These are phyloP conservation scores for Cocos nucifera DNA, from an alignment of 176 grass and related monocot genomes.

Conservation along the genomic window DNA sequence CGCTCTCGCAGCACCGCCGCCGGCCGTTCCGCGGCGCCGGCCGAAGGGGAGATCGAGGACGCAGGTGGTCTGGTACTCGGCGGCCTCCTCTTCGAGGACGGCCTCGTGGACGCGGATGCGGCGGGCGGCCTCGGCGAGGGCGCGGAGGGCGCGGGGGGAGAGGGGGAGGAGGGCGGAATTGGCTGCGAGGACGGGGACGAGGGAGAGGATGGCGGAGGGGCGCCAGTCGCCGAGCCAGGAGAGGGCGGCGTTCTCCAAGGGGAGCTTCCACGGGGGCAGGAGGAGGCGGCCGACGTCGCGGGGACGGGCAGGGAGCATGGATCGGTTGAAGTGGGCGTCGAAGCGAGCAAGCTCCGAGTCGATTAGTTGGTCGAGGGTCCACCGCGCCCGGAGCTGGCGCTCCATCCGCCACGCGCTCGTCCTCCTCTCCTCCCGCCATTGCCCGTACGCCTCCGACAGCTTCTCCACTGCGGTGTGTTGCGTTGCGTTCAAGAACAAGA, in stretches of 20 bases:
- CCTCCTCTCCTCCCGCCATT: too few relatives aligned
- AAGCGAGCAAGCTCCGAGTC: constrained; percentile 6
- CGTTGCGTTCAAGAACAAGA: too few relatives aligned
- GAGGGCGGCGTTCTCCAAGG: background rate
- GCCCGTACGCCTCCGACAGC: too few relatives aligned
- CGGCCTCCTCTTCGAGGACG: background rate
- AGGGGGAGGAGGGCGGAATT: background rate
- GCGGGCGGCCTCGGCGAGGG: constrained; percentile 1
- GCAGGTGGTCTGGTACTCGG: constrained; percentile 4
- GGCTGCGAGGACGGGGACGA: background rate
- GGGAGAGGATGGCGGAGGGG: constrained; percentile 5
- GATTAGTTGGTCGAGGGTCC: background rate
- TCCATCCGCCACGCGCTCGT: background rate
- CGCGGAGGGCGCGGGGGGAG: background rate
- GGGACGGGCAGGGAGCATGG: background rate
- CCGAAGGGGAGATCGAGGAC: background rate
- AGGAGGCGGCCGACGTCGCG: constrained; percentile 5
- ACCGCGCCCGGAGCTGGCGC: background rate
- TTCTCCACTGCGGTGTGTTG: too few relatives aligned
- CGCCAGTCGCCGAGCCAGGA: constrained; percentile 7
- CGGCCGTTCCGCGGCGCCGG: background rate
- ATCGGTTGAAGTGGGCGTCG: background rate
- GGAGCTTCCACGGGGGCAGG: background rate
- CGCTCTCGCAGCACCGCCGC: background rate
- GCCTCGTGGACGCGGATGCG: background rate